phyloP scores from a whole-genome alignment of 2,329 filamentous ascomycete genomes.

The Ophiostoma sp. region DNA sequence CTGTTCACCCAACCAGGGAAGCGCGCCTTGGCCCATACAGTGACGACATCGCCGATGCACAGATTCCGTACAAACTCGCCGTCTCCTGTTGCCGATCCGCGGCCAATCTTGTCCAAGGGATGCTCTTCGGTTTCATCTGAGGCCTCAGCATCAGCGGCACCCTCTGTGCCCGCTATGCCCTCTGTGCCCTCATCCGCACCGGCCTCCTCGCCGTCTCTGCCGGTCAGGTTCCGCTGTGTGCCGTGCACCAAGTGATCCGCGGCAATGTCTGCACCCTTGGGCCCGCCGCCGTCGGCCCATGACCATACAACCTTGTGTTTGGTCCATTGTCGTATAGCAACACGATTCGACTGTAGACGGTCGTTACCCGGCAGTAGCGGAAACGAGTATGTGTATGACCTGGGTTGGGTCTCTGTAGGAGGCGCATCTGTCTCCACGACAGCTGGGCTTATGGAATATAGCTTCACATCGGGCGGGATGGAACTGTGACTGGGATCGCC shows the following conservation, averaged over 20 bases:
- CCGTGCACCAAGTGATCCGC: too few relatives aligned
- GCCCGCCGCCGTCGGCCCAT: constrained; percentile 40
- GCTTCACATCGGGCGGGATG: neutral
- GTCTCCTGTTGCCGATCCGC: constrained; percentile 37
- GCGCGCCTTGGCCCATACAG: constrained; percentile 55
- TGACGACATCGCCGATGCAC: constrained; percentile 56
- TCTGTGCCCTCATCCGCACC: neutral
- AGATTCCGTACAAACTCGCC: constrained; percentile 53
- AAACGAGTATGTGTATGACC: constrained; percentile 35
- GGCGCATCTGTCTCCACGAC: neutral
- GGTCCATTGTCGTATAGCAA: constrained; percentile 33
- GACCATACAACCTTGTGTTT: constrained; percentile 50
- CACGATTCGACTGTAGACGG: constrained; percentile 46
- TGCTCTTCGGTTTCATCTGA: neutral
- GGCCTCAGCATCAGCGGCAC: too few relatives aligned
- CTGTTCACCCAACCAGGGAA: constrained; percentile 51
- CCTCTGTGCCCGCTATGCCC: too few relatives aligned
- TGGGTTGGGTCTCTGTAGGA: neutral
- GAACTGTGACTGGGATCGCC: too few relatives aligned
- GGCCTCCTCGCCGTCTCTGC: neutral
- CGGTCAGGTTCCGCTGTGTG: neutral
- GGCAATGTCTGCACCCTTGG: neutral
- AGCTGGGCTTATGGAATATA: neutral
- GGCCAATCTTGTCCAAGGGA: neutral
- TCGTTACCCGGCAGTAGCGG: constrained; percentile 34